Conservation (phyloP, 2,329 filamentous ascomycete genomes). For the Ceratocystis huliohia region DNA sequence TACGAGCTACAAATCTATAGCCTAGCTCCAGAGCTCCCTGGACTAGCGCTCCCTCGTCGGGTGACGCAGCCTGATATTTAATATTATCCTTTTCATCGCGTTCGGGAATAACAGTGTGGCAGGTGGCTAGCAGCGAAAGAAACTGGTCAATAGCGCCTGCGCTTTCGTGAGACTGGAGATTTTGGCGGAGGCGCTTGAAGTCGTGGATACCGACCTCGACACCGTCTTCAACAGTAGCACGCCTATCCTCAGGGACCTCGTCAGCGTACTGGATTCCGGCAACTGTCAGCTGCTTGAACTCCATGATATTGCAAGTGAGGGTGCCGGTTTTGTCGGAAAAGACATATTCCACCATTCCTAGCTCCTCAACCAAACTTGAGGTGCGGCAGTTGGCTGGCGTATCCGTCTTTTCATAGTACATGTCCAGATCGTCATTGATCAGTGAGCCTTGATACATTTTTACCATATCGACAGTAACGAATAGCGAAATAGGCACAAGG, state of each 20-base stretch:
- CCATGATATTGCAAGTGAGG: slow-evolving; percentile 94
- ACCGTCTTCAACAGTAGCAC: slow-evolving; percentile 69
- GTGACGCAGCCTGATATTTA: slow-evolving; percentile 96
- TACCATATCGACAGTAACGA: slow-evolving; percentile 93
- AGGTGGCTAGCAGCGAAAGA: slow-evolving; percentile 71
- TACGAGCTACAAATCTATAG: slow-evolving; percentile 82
- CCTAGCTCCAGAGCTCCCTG: slow-evolving; percentile 77
- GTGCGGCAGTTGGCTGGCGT: slow-evolving; percentile 93
- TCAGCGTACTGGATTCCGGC: slow-evolving; percentile 88
- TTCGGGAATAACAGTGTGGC: slow-evolving; percentile 96
- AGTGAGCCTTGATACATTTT: slow-evolving; percentile 98
- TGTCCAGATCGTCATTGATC: slow-evolving; percentile 94
- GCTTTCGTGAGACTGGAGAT: slow-evolving; percentile 45
- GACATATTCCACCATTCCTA: slow-evolving; percentile 96
- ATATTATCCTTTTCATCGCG: slow-evolving; percentile 68
- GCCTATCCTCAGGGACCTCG: slow-evolving; percentile 79
- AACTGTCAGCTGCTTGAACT: slow-evolving; percentile 91
- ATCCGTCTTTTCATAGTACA: slow-evolving; percentile 91
- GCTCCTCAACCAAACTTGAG: slow-evolving; percentile 88
- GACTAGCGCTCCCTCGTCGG: slow-evolving; percentile 92
- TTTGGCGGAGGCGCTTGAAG: slow-evolving; percentile 61
- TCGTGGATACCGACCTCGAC: slow-evolving; percentile 70
- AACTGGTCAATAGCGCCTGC: slow-evolving; percentile 60
- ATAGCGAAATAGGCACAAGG: slow-evolving; percentile 90
- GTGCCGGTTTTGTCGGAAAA: slow-evolving; percentile 98